These are phyloP conservation scores for Trichoderma asperellum DNA, from an alignment of 2,329 filamentous ascomycete species.

Conservation along the genomic window DNA sequence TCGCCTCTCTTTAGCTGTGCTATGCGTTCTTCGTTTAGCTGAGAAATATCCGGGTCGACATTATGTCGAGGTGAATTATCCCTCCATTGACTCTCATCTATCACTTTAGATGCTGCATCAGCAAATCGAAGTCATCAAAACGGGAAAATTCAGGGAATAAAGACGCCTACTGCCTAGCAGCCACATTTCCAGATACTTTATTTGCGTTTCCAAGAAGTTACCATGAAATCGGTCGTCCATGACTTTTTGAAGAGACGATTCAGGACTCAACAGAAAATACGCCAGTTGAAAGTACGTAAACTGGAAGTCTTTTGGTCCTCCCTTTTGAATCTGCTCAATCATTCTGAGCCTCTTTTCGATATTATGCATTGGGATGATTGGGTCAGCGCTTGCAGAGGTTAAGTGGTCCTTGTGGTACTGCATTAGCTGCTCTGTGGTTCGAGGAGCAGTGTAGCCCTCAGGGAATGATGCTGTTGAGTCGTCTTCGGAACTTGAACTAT, in stretches of 20 bases:
- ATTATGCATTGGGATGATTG: not conserved
- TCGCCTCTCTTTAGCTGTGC: not conserved
- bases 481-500: not conserved
- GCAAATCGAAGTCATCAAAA: not conserved
- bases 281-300: not conserved
- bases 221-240: not conserved
- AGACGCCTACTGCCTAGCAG: not conserved
- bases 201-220: not conserved
- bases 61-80: not conserved
- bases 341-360: not conserved
- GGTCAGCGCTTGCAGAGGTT: not conserved
- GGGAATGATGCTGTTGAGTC: not conserved
- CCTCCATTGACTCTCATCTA: not conserved
- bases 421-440: not conserved
- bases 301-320: not conserved
- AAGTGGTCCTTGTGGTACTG: not conserved
- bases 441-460: not conserved
- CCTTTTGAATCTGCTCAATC: not conserved
- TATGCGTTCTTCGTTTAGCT: not conserved
- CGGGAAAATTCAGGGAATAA: not conserved
- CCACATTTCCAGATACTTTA: not conserved
- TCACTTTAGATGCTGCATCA: not conserved
- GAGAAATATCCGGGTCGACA: not conserved
- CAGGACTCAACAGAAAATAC: not conserved
- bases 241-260: not conserved